Conservation (phyloP, 768 basidiomycete species). For the Coprinopsis marcescibilis region DNA sequence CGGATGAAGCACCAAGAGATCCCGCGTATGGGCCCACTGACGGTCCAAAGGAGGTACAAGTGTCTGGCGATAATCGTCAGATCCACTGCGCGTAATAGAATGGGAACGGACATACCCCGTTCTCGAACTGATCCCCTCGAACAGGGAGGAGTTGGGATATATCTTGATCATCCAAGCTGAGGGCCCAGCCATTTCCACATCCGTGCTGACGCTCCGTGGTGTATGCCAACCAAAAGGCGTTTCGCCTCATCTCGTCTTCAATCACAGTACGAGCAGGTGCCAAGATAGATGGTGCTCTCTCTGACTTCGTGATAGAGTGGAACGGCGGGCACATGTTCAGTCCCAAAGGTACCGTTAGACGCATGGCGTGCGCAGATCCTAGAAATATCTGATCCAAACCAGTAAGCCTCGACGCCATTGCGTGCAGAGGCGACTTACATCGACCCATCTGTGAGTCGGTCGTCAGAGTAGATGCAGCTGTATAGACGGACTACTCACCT, state of each 20-base stretch:
- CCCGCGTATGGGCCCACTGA: conserved; percentile 61
- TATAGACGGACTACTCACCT: conserved; percentile 33
- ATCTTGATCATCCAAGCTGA: conserved; percentile 67
- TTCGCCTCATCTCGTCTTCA: conserved; percentile 68
- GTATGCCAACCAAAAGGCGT: conserved; percentile 72
- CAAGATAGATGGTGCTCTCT: conserved; percentile 53
- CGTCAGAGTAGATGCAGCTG: neutral
- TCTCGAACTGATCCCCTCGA: conserved; percentile 51
- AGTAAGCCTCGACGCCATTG: too few species aligned
- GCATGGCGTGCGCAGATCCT: conserved; percentile 49
- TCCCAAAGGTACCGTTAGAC: conserved; percentile 58
- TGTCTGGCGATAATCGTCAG: conserved; percentile 25
- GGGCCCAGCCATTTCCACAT: conserved; percentile 65
- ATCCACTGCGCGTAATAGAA: neutral
- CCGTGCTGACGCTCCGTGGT: conserved; percentile 62
- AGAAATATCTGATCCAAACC: conserved; percentile 68
- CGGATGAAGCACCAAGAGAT: conserved; percentile 57
- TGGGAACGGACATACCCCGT: conserved; percentile 41
- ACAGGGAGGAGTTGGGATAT: conserved; percentile 67
- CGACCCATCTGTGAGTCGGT: conserved; percentile 54
- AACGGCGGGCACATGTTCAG: conserved; percentile 66
- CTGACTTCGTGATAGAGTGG: conserved; percentile 55
- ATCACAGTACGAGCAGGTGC: conserved; percentile 52
- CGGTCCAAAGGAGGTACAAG: conserved; percentile 46
- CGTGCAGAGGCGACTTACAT: too few species aligned